Evolutionary conservation across 148 eudicot genomes (phyloP).

Genomic region (Limonium bicolor): DNA sequence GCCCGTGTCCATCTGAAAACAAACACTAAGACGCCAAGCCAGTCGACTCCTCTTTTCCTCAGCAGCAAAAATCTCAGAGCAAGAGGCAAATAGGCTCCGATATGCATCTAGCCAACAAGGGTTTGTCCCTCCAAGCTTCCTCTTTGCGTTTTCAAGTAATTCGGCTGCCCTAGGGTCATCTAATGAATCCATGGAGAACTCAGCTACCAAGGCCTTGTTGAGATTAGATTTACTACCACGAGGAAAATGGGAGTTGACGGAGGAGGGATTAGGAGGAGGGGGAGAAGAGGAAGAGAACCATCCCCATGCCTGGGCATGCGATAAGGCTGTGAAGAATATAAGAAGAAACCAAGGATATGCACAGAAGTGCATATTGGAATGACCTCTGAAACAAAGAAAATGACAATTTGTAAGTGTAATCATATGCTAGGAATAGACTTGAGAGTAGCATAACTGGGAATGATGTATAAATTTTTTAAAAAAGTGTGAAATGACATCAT

Average conservation of each 20-base stretch:
- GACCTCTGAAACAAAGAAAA: no score
- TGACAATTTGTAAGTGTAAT: no score
- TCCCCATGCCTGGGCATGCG: background rate
- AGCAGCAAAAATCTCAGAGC: conserved; percentile 45
- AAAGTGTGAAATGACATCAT: no score
- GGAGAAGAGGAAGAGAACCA: conserved; percentile 2
- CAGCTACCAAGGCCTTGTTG: conserved; percentile 16
- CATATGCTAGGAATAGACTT: no score
- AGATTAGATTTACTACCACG: background rate
- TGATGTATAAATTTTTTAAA: no score
- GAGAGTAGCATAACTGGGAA: no score
- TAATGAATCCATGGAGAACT: conserved; percentile 32
- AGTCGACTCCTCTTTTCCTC: conserved; percentile 45
- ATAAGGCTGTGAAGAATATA: background rate
- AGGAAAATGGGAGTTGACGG: background rate
- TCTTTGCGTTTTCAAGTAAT: conserved; percentile 28
- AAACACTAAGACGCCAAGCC: conserved; percentile 72
- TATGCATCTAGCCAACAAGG: conserved; percentile 62
- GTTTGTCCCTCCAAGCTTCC: conserved; percentile 17
- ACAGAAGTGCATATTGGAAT: no score
- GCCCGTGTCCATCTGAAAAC: conserved; percentile 67
- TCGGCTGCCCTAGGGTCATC: conserved; percentile 28
- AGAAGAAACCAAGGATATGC: background rate
- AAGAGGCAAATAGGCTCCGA: conserved; percentile 34
- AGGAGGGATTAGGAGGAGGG: no score